phyloP scores from a whole-genome alignment of 352 stramenopile species.

The Plasmopara halstedii region DNA sequence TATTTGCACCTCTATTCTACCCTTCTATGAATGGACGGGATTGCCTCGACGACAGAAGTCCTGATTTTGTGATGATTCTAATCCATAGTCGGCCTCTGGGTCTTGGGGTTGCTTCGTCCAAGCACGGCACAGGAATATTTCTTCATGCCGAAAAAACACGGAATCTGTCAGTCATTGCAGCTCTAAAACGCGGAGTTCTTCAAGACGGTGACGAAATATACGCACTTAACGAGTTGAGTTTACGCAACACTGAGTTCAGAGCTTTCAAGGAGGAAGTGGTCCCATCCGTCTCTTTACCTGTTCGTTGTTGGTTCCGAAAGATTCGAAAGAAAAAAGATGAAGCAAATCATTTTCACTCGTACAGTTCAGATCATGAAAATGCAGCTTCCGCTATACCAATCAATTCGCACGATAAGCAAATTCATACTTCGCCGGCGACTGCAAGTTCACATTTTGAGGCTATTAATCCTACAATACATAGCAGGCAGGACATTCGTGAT shows the following conservation, averaged over 20 bases:
- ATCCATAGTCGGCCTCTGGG: conserved; percentile 47
- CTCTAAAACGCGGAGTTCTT: conserved; percentile 43
- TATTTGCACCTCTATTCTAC: conserved; percentile 30
- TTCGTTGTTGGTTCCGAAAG: conserved; percentile 54
- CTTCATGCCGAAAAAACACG: conserved; percentile 18
- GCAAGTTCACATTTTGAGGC: not conserved
- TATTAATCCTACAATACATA: not conserved
- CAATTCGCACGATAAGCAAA: not conserved
- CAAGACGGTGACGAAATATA: conserved; percentile 57
- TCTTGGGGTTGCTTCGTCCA: conserved; percentile 29
- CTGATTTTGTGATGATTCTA: conserved; percentile 60
- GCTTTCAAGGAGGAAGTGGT: conserved; percentile 33
- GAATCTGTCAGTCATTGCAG: conserved; percentile 37
- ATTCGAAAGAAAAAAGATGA: conserved; percentile 21
- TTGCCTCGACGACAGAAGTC: conserved; percentile 18
- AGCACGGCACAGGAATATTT: conserved; percentile 15
- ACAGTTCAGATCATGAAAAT: not conserved
- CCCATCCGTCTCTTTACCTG: conserved; percentile 23
- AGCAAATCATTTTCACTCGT: not conserved
- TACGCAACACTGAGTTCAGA: conserved; percentile 22
- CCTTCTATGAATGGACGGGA: conserved; percentile 12
- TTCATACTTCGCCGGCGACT: not conserved
- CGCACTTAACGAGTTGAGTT: conserved; percentile 43
- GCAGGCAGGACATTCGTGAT: not conserved
- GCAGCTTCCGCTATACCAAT: not conserved